Conservation (phyloP, 306 rosid species). For the Cotoneaster glaucophyllus region DNA sequence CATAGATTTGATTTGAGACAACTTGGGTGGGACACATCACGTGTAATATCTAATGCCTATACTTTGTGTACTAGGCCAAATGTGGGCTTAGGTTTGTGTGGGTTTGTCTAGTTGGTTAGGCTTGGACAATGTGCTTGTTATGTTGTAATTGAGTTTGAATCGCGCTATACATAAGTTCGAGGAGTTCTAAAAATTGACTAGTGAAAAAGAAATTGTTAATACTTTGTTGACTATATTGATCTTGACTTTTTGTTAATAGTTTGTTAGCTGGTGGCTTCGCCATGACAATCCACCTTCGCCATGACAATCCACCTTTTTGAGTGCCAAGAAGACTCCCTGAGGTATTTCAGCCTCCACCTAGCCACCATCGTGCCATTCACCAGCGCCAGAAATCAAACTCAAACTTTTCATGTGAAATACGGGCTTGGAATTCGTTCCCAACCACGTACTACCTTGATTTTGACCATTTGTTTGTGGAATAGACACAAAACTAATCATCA, state of each 20-base stretch:
- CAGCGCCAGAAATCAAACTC: fast-evolving
- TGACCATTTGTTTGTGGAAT: neutral
- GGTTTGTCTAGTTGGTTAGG: neutral
- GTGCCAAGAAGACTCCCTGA: no score
- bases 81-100: neutral
- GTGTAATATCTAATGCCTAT: neutral
- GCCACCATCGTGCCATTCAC: no score
- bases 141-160: neutral
- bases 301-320: fast-evolving
- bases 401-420: no score
- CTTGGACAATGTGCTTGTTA: no score
- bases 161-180: no score
- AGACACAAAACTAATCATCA: no score
- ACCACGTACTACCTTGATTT: neutral
- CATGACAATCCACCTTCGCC: fast-evolving
- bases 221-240: neutral
- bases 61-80: neutral
- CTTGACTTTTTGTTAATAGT: neutral
- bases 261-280: no score
- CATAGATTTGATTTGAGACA: neutral
- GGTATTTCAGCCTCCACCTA: no score
- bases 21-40: neutral
- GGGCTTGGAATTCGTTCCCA: no score
- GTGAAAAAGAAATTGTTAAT: neutral
- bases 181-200: no score